Evolutionary conservation across 441 rosid species (phyloP), one percentile per base, ranked within the genome.

Genomic region (Pelargonium australe): DNA sequence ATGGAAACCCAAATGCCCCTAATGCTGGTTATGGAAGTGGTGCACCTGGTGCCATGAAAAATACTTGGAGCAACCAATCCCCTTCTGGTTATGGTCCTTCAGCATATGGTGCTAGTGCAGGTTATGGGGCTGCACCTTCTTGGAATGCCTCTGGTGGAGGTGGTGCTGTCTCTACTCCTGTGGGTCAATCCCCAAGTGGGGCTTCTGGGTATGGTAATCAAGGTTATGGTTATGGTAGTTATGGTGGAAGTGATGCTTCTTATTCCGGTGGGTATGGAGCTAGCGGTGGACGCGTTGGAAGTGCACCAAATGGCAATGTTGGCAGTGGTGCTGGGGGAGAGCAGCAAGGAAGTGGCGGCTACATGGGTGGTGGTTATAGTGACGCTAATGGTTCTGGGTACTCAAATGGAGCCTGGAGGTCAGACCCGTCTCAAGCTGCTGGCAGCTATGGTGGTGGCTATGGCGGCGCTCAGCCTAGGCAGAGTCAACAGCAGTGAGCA

Each of bases 141-240:
- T 86, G 96, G 92, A 92, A 82, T 25, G 80, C 85, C 66, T 71
- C 87, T 13, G 79, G 82, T 62, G 74, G 82, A 60, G 91, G 87
- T 64, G 98, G 87, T 75, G 85, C 83, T 53, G 86, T 88, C 68
- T 82, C 88, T 13, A 85, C 87, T 9, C 77, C 87, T 70, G 17
- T 84, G 5, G 87, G 87, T 58, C 95, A 89, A 70, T 83, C 96
- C 68, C 96, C 89, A 20, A 79, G 88, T 69, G 96, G 87, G 43
- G 79, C 86, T 37, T 68, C 87, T 40, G 93, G 89, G 1, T 93
- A 90, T 70, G 92, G 96, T 7, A 83, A 70, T 80, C 97, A 86
- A 82, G 87, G 92, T 72, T 88, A 91, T 77, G 97, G 99, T 4
- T 94, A 88, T 69, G 84, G 88, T 80, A 82, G 80, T 66, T 90